Conservation (phyloP, 1,284 basidiomycete species). For the Pseudozyma sp. region DNA sequence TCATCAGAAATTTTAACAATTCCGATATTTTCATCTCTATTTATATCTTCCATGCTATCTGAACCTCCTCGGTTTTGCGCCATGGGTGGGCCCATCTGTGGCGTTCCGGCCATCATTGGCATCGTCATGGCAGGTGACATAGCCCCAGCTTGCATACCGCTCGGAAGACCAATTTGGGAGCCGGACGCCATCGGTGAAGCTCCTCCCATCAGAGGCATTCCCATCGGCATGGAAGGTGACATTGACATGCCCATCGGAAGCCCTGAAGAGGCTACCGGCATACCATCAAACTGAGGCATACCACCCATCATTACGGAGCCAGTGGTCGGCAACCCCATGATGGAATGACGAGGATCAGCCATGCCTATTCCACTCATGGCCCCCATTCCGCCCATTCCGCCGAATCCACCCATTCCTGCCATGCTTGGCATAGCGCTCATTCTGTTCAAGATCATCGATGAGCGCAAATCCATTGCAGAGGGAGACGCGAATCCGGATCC, state of each 20-base stretch:
- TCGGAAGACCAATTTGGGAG: constrained; percentile 28
- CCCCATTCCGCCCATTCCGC: constrained; percentile 8
- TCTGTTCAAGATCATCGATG: constrained; percentile 28
- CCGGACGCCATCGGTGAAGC: constrained; percentile 16
- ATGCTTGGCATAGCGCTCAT: constrained; percentile 37
- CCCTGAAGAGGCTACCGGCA: constrained; percentile 28
- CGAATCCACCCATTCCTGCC: background rate
- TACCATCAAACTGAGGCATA: constrained; percentile 34
- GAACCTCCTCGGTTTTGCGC: constrained; percentile 26
- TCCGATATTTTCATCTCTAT: too few species aligned
- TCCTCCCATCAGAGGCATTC: constrained; percentile 18
- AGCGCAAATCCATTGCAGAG: constrained; percentile 22
- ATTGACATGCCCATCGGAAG: constrained; percentile 34
- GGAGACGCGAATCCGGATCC: constrained; percentile 27
- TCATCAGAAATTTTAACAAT: too few species aligned
- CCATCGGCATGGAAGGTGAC: constrained; percentile 29
- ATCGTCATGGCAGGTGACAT: constrained; percentile 38
- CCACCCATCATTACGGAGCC: constrained; percentile 36
- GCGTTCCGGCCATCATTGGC: constrained; percentile 29
- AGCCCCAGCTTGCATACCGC: constrained; percentile 3
- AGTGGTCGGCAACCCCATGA: constrained; percentile 26
- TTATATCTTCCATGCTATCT: constrained; percentile 15
- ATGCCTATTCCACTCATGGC: constrained; percentile 21
- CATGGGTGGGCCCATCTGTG: constrained; percentile 20
- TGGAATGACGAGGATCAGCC: constrained; percentile 27